A percentile compares a stretch with the other conserved stretches of the same genome.
Evolutionary conservation across 352 stramenopile genomes (phyloP).

Genomic region (Phytophthora sp.): DNA sequence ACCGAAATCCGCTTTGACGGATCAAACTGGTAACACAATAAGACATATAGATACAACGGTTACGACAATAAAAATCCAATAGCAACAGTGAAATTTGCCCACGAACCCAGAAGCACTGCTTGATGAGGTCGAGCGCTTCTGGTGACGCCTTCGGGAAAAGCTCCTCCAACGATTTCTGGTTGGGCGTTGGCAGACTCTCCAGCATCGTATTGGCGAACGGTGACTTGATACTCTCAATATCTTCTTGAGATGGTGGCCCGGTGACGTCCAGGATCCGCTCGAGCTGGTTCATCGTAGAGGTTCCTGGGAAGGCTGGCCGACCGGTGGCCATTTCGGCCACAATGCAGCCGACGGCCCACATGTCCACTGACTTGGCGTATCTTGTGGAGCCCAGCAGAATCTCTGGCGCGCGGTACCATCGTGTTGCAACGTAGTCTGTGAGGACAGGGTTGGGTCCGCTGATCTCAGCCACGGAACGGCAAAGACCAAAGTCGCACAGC

Average conservation of each 20-base stretch:
- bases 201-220: constrained; percentile 95
- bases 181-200: constrained; percentile 84
- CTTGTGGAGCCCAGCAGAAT: constrained; percentile 94
- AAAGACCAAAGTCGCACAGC: constrained; percentile 97
- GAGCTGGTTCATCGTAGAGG: constrained; percentile 96
- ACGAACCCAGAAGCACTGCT: constrained; percentile 84
- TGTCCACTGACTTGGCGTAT: constrained; percentile 94
- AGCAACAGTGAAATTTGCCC: not conserved
- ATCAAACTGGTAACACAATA: constrained; percentile 85
- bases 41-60: constrained; percentile 2
- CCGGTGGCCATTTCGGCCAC: constrained; percentile 94
- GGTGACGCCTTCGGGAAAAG: constrained; percentile 88
- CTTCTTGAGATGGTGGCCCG: constrained; percentile 84
- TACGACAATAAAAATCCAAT: constrained; percentile 4
- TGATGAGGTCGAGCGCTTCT: constrained; percentile 91
- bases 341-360: constrained; percentile 95
- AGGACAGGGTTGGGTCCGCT: constrained; percentile 84
- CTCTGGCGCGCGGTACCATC: constrained; percentile 96
- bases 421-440: constrained; percentile 96
- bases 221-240: constrained; percentile 93
- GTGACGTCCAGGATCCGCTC: constrained; percentile 96
- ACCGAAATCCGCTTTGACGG: constrained; percentile 90
- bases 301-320: constrained; percentile 93
- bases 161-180: constrained; percentile 81
- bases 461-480: constrained; percentile 89